Percentiles rank a stretch among this genome's conserved stretches.
phyloP scores from a whole-genome alignment of 345 rosid genomes.

The Populus euphratica region DNA sequence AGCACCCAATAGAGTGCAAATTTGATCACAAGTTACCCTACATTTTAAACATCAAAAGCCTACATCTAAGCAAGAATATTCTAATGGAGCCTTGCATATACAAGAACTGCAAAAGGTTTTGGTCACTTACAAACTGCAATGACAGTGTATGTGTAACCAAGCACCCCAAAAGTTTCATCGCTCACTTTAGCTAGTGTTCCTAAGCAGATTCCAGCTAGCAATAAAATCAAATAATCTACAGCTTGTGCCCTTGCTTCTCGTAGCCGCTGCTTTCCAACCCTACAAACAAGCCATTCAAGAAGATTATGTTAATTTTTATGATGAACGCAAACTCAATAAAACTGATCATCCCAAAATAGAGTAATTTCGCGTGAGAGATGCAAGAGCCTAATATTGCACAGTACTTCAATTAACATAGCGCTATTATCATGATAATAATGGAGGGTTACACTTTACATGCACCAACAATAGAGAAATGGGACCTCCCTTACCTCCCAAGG shows the following conservation, averaged over 20 bases:
- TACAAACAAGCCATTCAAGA: slow-evolving; percentile 25
- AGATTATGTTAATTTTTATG: neutral
- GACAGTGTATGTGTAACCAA: slow-evolving; percentile 88
- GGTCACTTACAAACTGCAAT: slow-evolving; percentile 89
- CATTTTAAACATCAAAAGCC: neutral
- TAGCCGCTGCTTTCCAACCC: slow-evolving; percentile 85
- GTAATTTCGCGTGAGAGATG: neutral
- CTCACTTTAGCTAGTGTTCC: slow-evolving; percentile 97
- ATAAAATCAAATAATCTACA: slow-evolving; percentile 81
- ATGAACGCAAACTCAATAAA: neutral
- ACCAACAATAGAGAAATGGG: neutral
- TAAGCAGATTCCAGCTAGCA: slow-evolving; percentile 94
- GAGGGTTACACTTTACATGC: neutral
- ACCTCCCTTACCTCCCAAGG: slow-evolving; percentile 65
- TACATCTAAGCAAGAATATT: neutral
- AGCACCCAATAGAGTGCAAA: neutral
- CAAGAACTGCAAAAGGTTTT: neutral
- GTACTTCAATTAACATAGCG: neutral
- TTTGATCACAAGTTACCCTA: neutral
- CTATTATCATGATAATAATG: neutral
- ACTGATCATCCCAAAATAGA: neutral
- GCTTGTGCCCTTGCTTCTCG: slow-evolving; percentile 87
- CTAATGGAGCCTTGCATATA: neutral
- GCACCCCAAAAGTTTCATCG: slow-evolving; percentile 92
- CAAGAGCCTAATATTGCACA: neutral